These are phyloP conservation scores for Berkeleyomyces rouxiae DNA, from an alignment of 2,329 filamentous ascomycete genomes.

Conservation along the genomic window DNA sequence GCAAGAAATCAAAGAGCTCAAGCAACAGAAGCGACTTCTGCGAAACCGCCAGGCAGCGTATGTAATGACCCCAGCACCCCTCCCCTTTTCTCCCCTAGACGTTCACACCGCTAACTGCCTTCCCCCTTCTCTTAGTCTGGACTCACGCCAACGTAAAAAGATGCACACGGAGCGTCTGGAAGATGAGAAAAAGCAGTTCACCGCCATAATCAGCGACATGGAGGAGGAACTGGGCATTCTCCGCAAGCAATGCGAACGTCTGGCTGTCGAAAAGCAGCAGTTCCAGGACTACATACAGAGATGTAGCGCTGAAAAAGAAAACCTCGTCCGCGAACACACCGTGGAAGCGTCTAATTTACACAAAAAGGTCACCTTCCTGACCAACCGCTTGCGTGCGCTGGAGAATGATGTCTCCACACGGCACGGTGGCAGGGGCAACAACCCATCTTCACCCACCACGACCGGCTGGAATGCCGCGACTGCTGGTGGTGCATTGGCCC, in stretches of 20 bases:
- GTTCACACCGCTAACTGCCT: not conserved
- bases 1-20: conserved; percentile 90
- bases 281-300: conserved; percentile 59
- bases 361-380: conserved; percentile 78
- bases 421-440: conserved; percentile 41
- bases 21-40: conserved; percentile 90
- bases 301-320: conserved; percentile 74
- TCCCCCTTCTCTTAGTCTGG: conserved; percentile 43
- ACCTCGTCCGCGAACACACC: conserved; percentile 75
- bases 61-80: conserved; percentile 24
- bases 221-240: conserved; percentile 61
- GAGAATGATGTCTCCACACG: conserved; percentile 27
- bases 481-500: conserved; percentile 17
- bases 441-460: conserved; percentile 19
- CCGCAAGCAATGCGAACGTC: conserved; percentile 52
- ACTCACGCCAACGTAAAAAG: conserved; percentile 95
- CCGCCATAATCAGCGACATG: conserved; percentile 55
- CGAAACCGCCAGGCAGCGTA: conserved; percentile 95
- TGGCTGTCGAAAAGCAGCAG: conserved; percentile 56
- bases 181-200: conserved; percentile 89
- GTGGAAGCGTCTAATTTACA: conserved; percentile 80
- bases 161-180: conserved; percentile 93
- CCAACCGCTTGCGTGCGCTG: conserved; percentile 52
- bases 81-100: not conserved
- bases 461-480: conserved; percentile 23